Evolutionary conservation across 1,139 yeast species (phyloP), one percentile per base, ranked within the genome.

Genomic region (Yamadazyma blattariae): DNA sequence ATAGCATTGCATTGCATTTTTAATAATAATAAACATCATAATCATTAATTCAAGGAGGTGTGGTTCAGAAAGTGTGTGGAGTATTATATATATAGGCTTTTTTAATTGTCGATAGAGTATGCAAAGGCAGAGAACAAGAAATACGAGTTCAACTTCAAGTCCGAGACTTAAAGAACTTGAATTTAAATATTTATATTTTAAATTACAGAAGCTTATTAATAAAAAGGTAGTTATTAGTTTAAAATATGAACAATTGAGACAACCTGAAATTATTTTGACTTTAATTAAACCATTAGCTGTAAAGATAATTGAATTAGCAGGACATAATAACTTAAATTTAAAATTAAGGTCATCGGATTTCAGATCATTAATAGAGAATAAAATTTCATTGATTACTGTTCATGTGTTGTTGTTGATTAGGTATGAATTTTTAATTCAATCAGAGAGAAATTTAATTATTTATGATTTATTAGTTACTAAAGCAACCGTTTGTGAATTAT

Each of bases 201-300:
- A 57, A 33, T 42, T 67, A 31, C 74, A 67, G 44, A 56, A 52
- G 33, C 48, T 60, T 20, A 50, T 71, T 28, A 65, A 67, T 45
- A 58, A 63, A 22, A 59, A 65, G 33, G 76, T 78, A 13, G 69
- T 61, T 29, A 52, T 75, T 18, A 65, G 73, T 37, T 59, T 78
- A 42, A 75, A 73, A 36, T 74, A 74, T 51, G 82, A 77, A 43
- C 82, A 76, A 51, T 57, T 77, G 38, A 69, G 70, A 40, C 59
- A 77, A 2, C 82, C 81, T 2, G 82, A 74, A 48, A 67, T 73
- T 25, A 67, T 74, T 37, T 51, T 75, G 16, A 64, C 77, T 3
- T 52, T 77, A 27, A 64, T 77, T 30, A 68, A 72, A 44, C 83
- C 84, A 1, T 53, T 78, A 17, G 63, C 71, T 3, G 49, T 56